phyloP scores from a whole-genome alignment of 1,284 basidiomycete genomes.

The Moesziomyces sp. region DNA sequence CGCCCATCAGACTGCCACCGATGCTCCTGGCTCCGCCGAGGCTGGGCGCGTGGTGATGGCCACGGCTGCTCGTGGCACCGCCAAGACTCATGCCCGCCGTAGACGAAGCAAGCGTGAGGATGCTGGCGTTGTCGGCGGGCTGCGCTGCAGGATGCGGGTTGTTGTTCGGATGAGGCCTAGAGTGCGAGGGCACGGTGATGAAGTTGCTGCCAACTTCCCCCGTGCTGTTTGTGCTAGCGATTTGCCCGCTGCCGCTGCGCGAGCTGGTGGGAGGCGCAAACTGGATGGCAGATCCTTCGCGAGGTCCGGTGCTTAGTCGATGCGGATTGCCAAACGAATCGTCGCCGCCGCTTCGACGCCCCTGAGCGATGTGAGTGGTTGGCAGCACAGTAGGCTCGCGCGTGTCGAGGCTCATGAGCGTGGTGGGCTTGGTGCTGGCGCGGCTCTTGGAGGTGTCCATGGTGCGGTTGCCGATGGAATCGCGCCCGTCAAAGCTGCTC shows the following conservation, averaged over 20 bases:
- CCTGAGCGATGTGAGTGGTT: slow-evolving; percentile 91
- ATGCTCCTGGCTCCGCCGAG: slow-evolving; percentile 56
- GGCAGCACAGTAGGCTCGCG: slow-evolving; percentile 41
- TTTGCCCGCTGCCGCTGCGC: slow-evolving; percentile 26
- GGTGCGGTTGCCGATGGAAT: slow-evolving; percentile 56
- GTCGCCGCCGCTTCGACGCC: slow-evolving; percentile 70
- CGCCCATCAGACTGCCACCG: slow-evolving; percentile 59
- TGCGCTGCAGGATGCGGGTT: slow-evolving; percentile 91
- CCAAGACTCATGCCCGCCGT: slow-evolving; percentile 70
- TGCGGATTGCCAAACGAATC: slow-evolving; percentile 30
- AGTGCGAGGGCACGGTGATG: slow-evolving; percentile 76
- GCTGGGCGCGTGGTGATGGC: slow-evolving; percentile 48
- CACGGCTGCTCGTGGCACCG: slow-evolving; percentile 41
- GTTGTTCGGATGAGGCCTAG: slow-evolving; percentile 89
- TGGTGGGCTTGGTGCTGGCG: slow-evolving; percentile 94
- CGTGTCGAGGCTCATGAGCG: slow-evolving; percentile 83
- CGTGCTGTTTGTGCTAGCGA: slow-evolving; percentile 2
- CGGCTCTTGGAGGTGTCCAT: slow-evolving; percentile 73
- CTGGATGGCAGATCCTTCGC: slow-evolving; percentile 30
- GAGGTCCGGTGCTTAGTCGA: slow-evolving; percentile 37
- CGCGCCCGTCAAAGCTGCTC: slow-evolving; percentile 39
- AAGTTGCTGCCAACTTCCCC: slow-evolving; percentile 33
- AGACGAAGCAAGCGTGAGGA: slow-evolving; percentile 90
- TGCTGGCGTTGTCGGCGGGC: slow-evolving; percentile 88
- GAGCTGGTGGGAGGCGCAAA: slow-evolving; percentile 24